Base-by-base conservation (phyloP, 169 alveolate genomes). In the Plasmodium vivax region DNA sequence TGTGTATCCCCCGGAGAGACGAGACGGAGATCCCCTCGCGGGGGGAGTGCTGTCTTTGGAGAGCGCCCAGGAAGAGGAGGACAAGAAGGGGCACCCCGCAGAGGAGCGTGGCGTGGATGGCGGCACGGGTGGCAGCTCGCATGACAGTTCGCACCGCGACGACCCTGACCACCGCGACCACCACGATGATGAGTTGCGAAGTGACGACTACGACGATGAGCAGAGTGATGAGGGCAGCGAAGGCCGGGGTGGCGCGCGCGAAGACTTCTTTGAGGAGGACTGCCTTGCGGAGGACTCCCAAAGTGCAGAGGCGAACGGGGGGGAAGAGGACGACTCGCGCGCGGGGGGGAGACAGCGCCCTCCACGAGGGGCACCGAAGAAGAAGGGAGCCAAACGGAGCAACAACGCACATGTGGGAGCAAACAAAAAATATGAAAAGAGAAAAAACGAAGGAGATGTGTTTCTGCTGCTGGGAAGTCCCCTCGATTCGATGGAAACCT, bases 381-480 rank as follows among this genome's bases (percentile, higher is more conserved):
- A 58, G 23, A 62, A 27, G 41, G 4, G 41, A 10, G 9, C 82
- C 38, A n/a, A 12, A 16, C 3, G 14, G 56, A 38, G 83, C 58
- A 51, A n/a, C 41, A 27, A 34, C 38, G 71, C 19, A 74, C 56
- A 16, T 3, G 81, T 72, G 12, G 56, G 6, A 8, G 41, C 47
- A 2, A 92, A 58, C 30, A 19, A 58, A 72, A 47, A 14, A 82
- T 92, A 47, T 47, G 27, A 72, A 74, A 71, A 34, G 16, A 82
- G 43, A 58, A 92, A 92, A 36, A 92, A 58, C 30, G 82, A 82
- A 82, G 95, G 95, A 10, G 95, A 92, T 79, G 75, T 92, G 43
- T 92, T 43, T 92, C 77, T 92, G 2, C 75, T 92, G 12, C 62
- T 92, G 30, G 95, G 95, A 19, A 92, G 95, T n/a, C 92, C 92